Percentiles rank a stretch among this genome's conserved stretches.
Evolutionary conservation across 768 basidiomycete genomes (phyloP).

Genomic region (Boletus subcaerulescens): DNA sequence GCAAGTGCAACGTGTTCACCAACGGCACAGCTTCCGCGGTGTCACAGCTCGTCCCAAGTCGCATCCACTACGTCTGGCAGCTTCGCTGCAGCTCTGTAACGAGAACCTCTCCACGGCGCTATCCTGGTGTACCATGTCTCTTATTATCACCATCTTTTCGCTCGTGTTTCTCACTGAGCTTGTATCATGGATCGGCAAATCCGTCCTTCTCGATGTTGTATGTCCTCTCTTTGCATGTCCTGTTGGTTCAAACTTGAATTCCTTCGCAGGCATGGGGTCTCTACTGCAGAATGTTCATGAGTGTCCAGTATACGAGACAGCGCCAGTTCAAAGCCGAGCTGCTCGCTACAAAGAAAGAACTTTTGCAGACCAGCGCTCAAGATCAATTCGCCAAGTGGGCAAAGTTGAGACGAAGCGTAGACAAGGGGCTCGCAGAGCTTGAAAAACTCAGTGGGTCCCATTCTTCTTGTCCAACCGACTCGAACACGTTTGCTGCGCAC

Average conservation of each 20-base stretch:
- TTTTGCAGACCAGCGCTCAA: slow-evolving; percentile 87
- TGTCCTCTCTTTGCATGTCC: slow-evolving; percentile 31
- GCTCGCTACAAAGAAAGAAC: slow-evolving; percentile 76
- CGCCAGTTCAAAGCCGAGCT: slow-evolving; percentile 76
- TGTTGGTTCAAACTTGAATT: slow-evolving; percentile 1
- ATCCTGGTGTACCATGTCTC: slow-evolving; percentile 51
- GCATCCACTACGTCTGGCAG: background rate
- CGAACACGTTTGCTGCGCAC: background rate
- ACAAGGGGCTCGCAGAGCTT: slow-evolving; percentile 87
- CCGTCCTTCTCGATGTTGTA: slow-evolving; percentile 78
- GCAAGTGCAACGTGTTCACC: slow-evolving; percentile 20
- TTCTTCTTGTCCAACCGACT: background rate
- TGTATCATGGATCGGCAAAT: slow-evolving; percentile 85
- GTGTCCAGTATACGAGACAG: slow-evolving; percentile 54
- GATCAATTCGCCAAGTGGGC: slow-evolving; percentile 99
- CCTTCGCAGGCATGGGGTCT: slow-evolving; percentile 63
- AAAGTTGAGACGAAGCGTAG: slow-evolving; percentile 82
- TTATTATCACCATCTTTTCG: slow-evolving; percentile 77
- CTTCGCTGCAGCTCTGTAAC: slow-evolving; percentile 4
- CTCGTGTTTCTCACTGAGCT: slow-evolving; percentile 82
- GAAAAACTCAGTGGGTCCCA: slow-evolving; percentile 83
- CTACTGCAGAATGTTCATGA: slow-evolving; percentile 66
- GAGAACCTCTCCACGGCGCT: background rate
- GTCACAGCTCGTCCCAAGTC: no score
- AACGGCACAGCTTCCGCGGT: background rate